Evolutionary conservation across 2,329 filamentous ascomycete genomes (phyloP).

Genomic region (Ceratocystis smalleyi): DNA sequence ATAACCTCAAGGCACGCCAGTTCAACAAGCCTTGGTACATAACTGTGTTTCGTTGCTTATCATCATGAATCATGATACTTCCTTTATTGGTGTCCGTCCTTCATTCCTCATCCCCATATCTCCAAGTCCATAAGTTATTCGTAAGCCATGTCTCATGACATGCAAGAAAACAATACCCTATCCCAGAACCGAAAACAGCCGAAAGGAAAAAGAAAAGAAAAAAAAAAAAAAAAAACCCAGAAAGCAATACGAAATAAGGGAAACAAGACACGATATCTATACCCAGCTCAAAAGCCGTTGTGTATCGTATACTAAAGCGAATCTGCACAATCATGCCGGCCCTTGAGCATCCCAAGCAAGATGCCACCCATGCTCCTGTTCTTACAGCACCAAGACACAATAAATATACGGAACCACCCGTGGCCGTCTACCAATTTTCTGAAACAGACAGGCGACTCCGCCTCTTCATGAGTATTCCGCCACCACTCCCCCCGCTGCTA

Average conservation of each 20-base stretch:
- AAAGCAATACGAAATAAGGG: neutral
- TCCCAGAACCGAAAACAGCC: neutral
- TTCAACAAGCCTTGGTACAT: too few relatives aligned
- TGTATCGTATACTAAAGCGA: neutral
- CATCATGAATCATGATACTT: neutral
- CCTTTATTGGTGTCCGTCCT: too few relatives aligned
- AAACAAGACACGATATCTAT: neutral
- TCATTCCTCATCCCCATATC: neutral
- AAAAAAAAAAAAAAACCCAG: neutral
- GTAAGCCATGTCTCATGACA: neutral
- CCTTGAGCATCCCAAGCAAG: too few relatives aligned
- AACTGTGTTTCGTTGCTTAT: neutral
- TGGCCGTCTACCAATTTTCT: constrained; percentile 9
- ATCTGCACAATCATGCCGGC: neutral
- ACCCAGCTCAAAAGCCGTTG: neutral
- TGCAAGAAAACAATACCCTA: neutral
- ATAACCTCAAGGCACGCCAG: neutral
- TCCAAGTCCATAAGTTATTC: neutral
- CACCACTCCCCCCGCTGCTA: too few relatives aligned
- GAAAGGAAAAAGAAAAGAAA: neutral
- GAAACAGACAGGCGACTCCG: constrained; percentile 10
- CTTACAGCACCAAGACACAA: neutral
- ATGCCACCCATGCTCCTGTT: too few relatives aligned
- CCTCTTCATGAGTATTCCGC: constrained; percentile 11
- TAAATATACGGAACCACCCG: neutral